These are phyloP conservation scores for Candida namnaoensis DNA, from an alignment of 805 yeast species.

Conservation along the genomic window DNA sequence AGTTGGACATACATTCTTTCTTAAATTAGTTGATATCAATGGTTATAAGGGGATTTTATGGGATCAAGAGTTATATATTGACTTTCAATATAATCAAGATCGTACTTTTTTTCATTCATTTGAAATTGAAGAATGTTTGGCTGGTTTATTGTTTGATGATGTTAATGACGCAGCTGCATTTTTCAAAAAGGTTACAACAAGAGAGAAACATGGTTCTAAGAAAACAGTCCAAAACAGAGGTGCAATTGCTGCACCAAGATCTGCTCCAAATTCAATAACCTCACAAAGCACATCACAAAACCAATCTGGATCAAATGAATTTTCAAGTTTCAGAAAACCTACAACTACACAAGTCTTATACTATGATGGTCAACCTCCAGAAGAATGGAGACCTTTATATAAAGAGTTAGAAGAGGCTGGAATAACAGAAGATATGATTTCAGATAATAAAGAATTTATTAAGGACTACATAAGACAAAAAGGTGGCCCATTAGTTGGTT, in stretches of 20 bases:
- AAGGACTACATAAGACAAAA: conserved; percentile 66
- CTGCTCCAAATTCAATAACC: conserved; percentile 20
- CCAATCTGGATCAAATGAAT: not conserved
- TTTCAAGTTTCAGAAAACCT: not conserved
- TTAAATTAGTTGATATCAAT: conserved; percentile 78
- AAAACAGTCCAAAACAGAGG: conserved; percentile 80
- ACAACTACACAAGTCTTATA: conserved; percentile 31
- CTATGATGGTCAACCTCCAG: conserved; percentile 75
- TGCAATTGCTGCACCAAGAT: conserved; percentile 53
- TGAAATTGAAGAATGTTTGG: conserved; percentile 84
- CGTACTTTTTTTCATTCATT: conserved; percentile 91
- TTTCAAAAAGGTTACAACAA: conserved; percentile 61
- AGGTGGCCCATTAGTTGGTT: conserved; percentile 74
- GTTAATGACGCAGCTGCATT: conserved; percentile 82
- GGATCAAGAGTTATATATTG: conserved; percentile 93
- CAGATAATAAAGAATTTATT: conserved; percentile 75
- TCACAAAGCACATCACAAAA: conserved; percentile 3
- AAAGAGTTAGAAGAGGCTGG: conserved; percentile 70
- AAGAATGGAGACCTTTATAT: conserved; percentile 75
- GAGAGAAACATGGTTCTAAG: conserved; percentile 81
- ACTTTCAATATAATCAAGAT: conserved; percentile 88
- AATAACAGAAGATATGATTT: conserved; percentile 81
- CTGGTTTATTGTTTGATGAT: conserved; percentile 86
- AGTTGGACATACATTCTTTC: conserved; percentile 89
- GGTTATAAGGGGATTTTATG: conserved; percentile 86